phyloP scores from a whole-genome alignment of 2,329 filamentous ascomycete species.

The Drechmeria coniospora region DNA sequence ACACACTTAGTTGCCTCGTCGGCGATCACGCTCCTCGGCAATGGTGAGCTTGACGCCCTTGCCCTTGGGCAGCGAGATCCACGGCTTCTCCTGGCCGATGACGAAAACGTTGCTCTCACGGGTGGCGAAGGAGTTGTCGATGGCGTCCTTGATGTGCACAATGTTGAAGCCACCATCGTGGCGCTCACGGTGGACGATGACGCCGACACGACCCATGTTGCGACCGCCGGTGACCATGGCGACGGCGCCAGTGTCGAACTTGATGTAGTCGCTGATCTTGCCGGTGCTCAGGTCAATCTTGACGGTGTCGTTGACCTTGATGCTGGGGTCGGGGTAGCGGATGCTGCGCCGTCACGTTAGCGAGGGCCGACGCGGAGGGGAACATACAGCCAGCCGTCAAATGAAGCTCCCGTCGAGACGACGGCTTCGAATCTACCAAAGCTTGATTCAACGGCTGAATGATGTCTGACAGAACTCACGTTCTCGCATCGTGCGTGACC shows the following conservation, averaged over 20 bases:
- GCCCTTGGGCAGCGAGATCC: conserved; percentile 98
- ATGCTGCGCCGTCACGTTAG: conserved; percentile 46
- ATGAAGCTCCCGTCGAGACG: conserved; percentile 16
- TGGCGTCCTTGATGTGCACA: conserved; percentile 98
- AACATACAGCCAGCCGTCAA: conserved; percentile 40
- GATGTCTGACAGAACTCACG: conserved; percentile 96
- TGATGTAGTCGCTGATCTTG: conserved; percentile 97
- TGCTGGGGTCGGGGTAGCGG: conserved; percentile 93
- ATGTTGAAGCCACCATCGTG: conserved; percentile 99
- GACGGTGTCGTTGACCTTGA: conserved; percentile 99
- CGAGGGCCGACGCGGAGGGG: conserved; percentile 18
- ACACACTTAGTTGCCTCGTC: conserved; percentile 52
- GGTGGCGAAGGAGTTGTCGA: conserved; percentile 99
- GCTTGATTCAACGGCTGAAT: conserved; percentile 99
- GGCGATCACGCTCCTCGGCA: conserved; percentile 97
- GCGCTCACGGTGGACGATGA: conserved; percentile 99
- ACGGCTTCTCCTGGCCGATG: conserved; percentile 96
- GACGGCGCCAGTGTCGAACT: conserved; percentile 96
- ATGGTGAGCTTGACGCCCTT: conserved; percentile 99
- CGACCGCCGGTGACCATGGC: conserved; percentile 99
- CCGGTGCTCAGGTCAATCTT: conserved; percentile 95
- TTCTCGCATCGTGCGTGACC: conserved; percentile 99
- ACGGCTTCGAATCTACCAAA: conserved; percentile 54
- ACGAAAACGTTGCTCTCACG: conserved; percentile 99
- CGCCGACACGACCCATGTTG: conserved; percentile 99